Conservation (phyloP, 768 basidiomycete species). For the Macrolepiota albuminosa region DNA sequence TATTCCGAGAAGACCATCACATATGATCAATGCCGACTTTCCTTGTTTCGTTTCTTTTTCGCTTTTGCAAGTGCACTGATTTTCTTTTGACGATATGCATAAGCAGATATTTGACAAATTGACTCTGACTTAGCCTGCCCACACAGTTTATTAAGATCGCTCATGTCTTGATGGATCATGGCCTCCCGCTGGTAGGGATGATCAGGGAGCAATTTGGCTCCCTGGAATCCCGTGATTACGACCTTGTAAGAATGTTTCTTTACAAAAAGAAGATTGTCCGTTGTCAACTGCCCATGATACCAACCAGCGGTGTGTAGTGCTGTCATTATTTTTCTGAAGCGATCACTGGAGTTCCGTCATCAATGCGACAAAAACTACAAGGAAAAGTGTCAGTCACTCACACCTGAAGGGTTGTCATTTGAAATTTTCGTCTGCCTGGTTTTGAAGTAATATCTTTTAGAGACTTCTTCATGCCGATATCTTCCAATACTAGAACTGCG, state of each 20-base stretch:
- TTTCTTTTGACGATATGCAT: neutral
- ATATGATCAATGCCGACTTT: neutral
- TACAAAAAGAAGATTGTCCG: neutral
- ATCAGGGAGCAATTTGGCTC: neutral
- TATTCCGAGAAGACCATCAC: no score
- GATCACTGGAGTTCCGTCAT: neutral
- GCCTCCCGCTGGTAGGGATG: neutral
- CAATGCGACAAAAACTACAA: neutral
- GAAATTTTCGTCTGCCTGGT: neutral
- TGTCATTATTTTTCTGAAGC: neutral
- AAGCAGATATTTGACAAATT: neutral
- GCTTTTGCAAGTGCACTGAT: neutral
- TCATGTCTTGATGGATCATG: neutral
- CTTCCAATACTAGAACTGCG: slow-evolving; percentile 6
- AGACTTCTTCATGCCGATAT: slow-evolving; percentile 1
- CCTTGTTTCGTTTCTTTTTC: neutral
- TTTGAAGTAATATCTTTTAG: neutral
- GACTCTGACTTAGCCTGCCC: neutral
- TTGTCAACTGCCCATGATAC: neutral
- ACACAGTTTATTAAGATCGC: neutral
- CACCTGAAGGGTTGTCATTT: neutral
- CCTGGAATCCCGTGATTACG: neutral
- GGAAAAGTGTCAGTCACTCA: neutral
- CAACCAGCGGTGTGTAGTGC: neutral
- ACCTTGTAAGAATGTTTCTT: neutral